Evolutionary conservation across 768 basidiomycete species (phyloP).

Genomic region (Royoungia palumana): DNA sequence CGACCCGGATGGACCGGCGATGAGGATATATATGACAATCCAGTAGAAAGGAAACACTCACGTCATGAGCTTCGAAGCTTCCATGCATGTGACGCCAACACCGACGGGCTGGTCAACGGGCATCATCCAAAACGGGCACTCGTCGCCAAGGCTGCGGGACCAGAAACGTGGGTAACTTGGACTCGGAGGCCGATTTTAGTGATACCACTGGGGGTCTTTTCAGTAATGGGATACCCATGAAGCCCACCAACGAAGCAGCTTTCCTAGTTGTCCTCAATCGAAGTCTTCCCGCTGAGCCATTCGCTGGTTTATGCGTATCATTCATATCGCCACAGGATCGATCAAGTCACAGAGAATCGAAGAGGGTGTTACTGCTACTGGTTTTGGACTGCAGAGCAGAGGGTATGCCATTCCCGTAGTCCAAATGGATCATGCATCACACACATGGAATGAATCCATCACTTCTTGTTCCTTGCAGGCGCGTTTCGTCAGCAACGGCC

Average conservation of each 20-base stretch:
- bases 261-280: constrained; percentile 41
- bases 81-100: constrained; percentile 51
- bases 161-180: background rate
- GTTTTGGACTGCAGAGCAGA: too few relatives aligned
- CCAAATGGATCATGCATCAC: too few relatives aligned
- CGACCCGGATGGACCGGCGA: too few relatives aligned
- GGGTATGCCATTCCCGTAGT: background rate
- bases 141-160: constrained; percentile 1
- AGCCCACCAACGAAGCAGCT: constrained; percentile 51
- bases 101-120: constrained; percentile 27
- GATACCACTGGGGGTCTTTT: constrained; percentile 7
- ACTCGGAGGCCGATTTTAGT: constrained; percentile 3
- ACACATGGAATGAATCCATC: too few relatives aligned
- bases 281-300: constrained; percentile 40
- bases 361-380: background rate
- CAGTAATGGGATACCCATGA: constrained; percentile 45
- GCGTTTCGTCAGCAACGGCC: constrained; percentile 1
- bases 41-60: background rate
- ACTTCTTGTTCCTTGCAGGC: background rate
- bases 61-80: constrained; percentile 35
- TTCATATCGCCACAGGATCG: too few relatives aligned
- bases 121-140: constrained; percentile 2
- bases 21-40: background rate
- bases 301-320: constrained; percentile 49
- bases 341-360: background rate